Evolutionary conservation across 768 basidiomycete genomes (phyloP).

Genomic region (Punctularia strigosozonata): DNA sequence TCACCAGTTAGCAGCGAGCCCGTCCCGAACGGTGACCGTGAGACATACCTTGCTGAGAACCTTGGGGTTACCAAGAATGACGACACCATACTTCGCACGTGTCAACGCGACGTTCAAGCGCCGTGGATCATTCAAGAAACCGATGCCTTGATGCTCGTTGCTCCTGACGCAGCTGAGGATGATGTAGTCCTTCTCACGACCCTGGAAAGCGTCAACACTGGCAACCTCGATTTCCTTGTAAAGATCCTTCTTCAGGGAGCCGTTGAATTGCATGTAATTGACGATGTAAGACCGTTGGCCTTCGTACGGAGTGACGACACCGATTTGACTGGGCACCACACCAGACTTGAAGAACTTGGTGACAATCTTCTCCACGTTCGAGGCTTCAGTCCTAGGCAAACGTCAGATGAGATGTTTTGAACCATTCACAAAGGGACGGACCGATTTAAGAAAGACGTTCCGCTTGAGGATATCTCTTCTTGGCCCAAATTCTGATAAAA

Average conservation of each 20-base stretch:
- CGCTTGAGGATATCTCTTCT: conserved; percentile 97
- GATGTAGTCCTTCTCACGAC: conserved; percentile 99
- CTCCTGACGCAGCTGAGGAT: conserved; percentile 95
- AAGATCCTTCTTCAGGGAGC: conserved; percentile 96
- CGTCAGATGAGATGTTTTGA: conserved; percentile 2
- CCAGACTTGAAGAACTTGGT: conserved; percentile 99
- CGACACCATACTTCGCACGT: conserved; percentile 94
- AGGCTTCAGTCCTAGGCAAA: conserved; percentile 77
- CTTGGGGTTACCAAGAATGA: conserved; percentile 99
- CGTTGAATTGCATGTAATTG: conserved; percentile 99
- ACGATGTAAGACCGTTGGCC: conserved; percentile 97
- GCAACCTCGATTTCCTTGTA: conserved; percentile 99
- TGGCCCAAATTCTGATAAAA: conserved; percentile 99
- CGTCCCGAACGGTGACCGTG: conserved; percentile 1
- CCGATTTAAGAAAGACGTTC: conserved; percentile 97
- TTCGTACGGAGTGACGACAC: conserved; percentile 98
- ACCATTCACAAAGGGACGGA: conserved; percentile 16
- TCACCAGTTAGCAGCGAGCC: conserved; percentile 7
- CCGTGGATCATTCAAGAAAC: conserved; percentile 96
- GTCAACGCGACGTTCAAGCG: conserved; percentile 95
- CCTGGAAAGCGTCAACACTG: conserved; percentile 98
- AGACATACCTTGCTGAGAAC: conserved; percentile 87
- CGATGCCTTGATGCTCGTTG: conserved; percentile 99
- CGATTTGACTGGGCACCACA: conserved; percentile 90
- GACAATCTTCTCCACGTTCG: conserved; percentile 99